phyloP scores from a whole-genome alignment of 139 green algal species.

The Auxenochlorella protothecoides region DNA sequence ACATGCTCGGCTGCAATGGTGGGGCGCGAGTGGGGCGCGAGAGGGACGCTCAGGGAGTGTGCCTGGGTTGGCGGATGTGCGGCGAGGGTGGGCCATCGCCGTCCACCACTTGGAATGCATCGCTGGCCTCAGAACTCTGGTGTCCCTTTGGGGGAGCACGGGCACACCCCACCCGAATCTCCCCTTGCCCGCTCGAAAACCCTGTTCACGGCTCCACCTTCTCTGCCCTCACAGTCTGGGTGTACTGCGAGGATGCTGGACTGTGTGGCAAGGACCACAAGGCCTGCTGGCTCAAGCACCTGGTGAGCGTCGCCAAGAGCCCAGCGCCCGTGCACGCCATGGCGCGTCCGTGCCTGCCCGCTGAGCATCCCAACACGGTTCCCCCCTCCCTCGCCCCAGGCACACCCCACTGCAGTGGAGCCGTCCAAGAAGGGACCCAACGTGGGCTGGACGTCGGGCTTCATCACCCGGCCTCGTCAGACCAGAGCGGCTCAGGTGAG shows the following conservation, averaged over 20 bases:
- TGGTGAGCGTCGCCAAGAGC: constrained; percentile 33
- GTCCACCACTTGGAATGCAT: constrained; percentile 1
- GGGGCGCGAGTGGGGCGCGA: constrained; percentile 14
- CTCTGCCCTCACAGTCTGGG: constrained; percentile 58
- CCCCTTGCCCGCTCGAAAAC: no score
- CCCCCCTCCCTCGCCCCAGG: constrained; percentile 17
- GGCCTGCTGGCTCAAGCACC: constrained; percentile 84
- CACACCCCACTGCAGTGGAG: constrained; percentile 43
- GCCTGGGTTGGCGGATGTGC: background rate
- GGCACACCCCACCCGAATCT: no score
- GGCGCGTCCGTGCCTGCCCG: no score
- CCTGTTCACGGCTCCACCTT: background rate
- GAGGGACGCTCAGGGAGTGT: background rate
- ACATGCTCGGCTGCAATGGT: constrained; percentile 58
- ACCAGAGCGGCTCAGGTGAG: background rate
- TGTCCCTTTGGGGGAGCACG: background rate
- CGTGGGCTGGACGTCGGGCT: constrained; percentile 65
- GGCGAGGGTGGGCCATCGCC: background rate
- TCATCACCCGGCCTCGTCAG: constrained; percentile 16
- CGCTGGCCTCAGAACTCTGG: background rate
- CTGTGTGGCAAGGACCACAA: constrained; percentile 40
- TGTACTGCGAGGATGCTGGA: constrained; percentile 59
- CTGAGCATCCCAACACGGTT: background rate
- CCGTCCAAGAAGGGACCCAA: constrained; percentile 41
- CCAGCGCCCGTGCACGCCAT: background rate